Base-by-base conservation (phyloP, 139 green algal species). In the Haematococcus sp. region DNA sequence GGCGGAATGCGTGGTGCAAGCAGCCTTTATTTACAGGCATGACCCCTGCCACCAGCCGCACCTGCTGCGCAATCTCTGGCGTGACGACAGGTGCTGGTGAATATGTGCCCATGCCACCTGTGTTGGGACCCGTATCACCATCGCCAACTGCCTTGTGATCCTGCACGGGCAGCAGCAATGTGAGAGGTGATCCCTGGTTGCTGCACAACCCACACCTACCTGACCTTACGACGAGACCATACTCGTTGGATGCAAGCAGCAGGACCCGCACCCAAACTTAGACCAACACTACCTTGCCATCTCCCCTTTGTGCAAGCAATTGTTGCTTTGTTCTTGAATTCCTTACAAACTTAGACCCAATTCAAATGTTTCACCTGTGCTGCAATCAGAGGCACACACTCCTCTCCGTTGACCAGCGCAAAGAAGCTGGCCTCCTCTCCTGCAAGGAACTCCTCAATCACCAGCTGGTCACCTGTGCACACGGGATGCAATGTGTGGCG, bases 391-490 rank as follows among this genome's bases (percentile, higher is more conserved):
- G 93, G 79, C 11, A 96, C 70, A 13, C 84, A 91, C 22, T 66
- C 84, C 31, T 84, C 78, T 0, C 95, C 95, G 66, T 98, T 95
- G n/a, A 97, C 79, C 34, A 99, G 76, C 1, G 94, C 96, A 71
- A 99, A 98, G 85, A 98, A 98, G 25, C 89, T 97, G 1, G 90
- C 94, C 86, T 99, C 96, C 84, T 99, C 94, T 2, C 96, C 96
- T 0, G 81, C 80, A 22, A 99, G 81, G 61, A 97, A 98, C 80
- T 98, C 96, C 83, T 99, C 96, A 17, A 99, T 83, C 25, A 99
- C 90, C 19, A 99, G 71, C 60, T 86, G 44, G 7, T 75, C 68
- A 4, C 94, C 94, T 84, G 90, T 76, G 32, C 7, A 23, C 60
- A 7, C 32, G 28, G 40, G n/a, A 40, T 49, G 40, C 7, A 49